Evolutionary conservation across 495 filamentous ascomycete genomes (phyloP), one percentile per base, ranked within the genome.

Genomic region (Glarea lozoyensis): DNA sequence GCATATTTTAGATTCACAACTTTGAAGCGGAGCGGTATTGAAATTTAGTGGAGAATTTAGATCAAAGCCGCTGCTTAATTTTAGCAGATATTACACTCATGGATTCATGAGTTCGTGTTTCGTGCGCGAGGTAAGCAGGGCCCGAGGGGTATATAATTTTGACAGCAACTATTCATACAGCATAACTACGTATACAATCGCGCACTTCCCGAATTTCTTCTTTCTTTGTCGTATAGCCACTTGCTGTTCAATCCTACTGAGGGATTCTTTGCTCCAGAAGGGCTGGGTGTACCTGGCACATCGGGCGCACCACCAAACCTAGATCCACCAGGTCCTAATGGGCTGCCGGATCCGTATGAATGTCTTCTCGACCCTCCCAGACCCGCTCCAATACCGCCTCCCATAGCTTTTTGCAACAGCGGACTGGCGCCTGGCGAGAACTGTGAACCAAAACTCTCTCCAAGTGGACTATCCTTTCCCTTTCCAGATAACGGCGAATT

Each of bases 141-240:
- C 23, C 41, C 31, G 17, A 42, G n/a, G 50, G 52, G 52, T 55
- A 55, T 55, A 40, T 40, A 12, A 19, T 37, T 21, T 32, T 42
- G 9, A 45, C 49, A 44, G 38, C 49, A 40, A 29, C 27, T 17
- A 16, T 16, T n/a, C 17, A 34, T 35, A 13, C 13, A 45, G 34
- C 11, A 24, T 25, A 9, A 46, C 22, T 45, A 56, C 21, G 53
- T 23, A 37, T 46, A 60, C 12, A 65, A 48, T 11, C 60, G 47
- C 10, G 55, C 58, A 29, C 56, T 56, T 10, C 68, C 55, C 32
- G 64, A 63, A 38, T 65, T 73, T 31, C 58, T 63, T 49, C 76
- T 69, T 17, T 67, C 69, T 59, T 79, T 81, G 60, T 98, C 86
- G 63, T 94, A 98, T 30, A 95, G 62, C 90, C 89, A 98, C 63